Evolutionary conservation across 305 asterid genomes (phyloP).

Genomic region (Coffea humblotiana): DNA sequence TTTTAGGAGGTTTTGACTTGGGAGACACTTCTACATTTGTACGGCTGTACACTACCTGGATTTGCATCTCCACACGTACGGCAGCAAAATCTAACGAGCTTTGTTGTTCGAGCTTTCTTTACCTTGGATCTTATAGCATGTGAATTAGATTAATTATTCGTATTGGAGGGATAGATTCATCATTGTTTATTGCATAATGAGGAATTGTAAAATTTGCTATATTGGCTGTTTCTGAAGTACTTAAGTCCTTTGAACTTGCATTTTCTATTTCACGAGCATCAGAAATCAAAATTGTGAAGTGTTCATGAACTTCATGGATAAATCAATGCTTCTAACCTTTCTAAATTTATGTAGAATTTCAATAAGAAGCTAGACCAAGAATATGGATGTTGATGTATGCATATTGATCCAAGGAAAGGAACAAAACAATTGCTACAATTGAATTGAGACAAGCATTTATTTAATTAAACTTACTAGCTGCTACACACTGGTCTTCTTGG

Average conservation of each 20-base stretch:
- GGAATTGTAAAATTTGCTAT: background rate
- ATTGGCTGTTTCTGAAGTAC: background rate
- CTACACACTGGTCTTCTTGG: background rate
- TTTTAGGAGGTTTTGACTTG: background rate
- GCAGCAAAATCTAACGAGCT: slow-evolving; percentile 2
- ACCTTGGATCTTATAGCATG: background rate
- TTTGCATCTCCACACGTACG: background rate
- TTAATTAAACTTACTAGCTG: background rate
- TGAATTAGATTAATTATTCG: background rate
- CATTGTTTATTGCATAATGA: background rate
- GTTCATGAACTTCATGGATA: background rate
- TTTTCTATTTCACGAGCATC: background rate
- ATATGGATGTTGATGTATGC: too few relatives aligned
- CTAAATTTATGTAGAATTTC: background rate
- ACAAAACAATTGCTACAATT: background rate
- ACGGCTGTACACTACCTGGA: background rate
- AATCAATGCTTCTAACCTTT: background rate
- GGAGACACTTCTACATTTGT: background rate
- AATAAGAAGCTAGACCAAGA: background rate
- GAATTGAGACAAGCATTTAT: background rate
- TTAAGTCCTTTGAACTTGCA: background rate
- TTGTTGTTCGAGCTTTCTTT: background rate
- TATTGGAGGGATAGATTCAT: too few relatives aligned
- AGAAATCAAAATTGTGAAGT: background rate
- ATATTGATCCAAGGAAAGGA: background rate